Conservation (phyloP, 2,329 filamentous ascomycete species). For the Trichothecium sympodiale region DNA sequence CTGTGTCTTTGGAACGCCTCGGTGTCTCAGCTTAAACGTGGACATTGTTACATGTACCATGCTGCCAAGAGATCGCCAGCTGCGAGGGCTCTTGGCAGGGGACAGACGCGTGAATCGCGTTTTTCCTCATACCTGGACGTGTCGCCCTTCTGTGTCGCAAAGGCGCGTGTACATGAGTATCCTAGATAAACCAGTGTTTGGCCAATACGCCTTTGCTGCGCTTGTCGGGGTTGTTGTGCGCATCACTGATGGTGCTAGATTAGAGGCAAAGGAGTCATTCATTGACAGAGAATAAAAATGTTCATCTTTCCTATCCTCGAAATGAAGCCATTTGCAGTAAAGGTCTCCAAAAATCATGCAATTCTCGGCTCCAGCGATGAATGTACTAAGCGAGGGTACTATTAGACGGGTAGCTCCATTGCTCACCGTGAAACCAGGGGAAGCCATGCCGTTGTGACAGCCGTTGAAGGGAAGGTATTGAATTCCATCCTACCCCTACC, state of each 20-base stretch:
- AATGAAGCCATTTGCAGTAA: no score
- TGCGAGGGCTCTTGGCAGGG: slow-evolving; percentile 9
- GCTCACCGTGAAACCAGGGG: no score
- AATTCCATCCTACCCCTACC: slow-evolving; percentile 47
- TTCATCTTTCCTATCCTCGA: no score
- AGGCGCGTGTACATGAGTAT: no score
- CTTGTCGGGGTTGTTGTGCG: slow-evolving; percentile 8
- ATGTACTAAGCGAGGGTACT: no score
- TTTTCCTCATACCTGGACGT: slow-evolving; percentile 9
- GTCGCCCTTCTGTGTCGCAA: no score
- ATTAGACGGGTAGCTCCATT: no score
- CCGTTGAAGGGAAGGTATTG: slow-evolving; percentile 44
- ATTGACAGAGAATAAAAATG: no score
- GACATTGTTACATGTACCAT: slow-evolving; percentile 6
- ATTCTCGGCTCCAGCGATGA: no score
- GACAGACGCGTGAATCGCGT: slow-evolving; percentile 9
- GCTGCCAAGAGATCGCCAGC: slow-evolving; percentile 6
- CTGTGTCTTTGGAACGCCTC: slow-evolving; percentile 9
- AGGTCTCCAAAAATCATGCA: no score
- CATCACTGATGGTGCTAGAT: slow-evolving; percentile 12
- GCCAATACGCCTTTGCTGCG: slow-evolving; percentile 9
- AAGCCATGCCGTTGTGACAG: slow-evolving; percentile 49
- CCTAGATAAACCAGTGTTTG: slow-evolving; percentile 10
- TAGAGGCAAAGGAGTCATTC: no score
- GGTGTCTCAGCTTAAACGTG: slow-evolving; percentile 10